Evolutionary conservation across 441 rosid genomes (phyloP), one percentile per base, ranked within the genome.

Genomic region (Gossypium gossypioides): DNA sequence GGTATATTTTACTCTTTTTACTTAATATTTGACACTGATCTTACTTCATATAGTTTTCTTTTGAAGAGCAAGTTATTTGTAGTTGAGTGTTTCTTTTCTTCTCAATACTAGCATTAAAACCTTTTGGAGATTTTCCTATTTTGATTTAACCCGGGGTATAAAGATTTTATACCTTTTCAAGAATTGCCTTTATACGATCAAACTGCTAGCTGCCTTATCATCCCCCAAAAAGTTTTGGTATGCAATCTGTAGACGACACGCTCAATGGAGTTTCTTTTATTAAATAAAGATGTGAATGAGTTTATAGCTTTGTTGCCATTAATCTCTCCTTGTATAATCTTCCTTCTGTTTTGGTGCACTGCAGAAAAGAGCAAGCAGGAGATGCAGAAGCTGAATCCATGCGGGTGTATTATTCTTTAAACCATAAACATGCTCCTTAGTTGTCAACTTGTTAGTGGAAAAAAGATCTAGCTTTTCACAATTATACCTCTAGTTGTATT

Each of bases 331-430:
- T 19, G 25, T 54, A 16, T 54, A 54, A 54, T 18, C 8, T 2
- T 18, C 58, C 42, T 13, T 55, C 2, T 6, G 4, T 66, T 42
- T 69, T 55, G 70, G 13, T 68, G 62, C 12, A 40, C 48, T 73
- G 76, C 84, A 81, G 82, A 67, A 18, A 76, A 81, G 71, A 78
- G 61, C 62, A 58, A 56, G 50, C 75, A 78, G 72, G 86, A 78
- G 21, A 76, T 27, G 80, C 77, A 75, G 58, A 83, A 76, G 69
- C 77, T 62, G 63, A 83, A 77, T 51, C 77, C 82, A n/a, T 83
- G 84, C 51, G 68, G 79, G 1, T 81, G 82, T 73, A 42, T 25
- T 13, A 79, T 83, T 72, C 80, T 82, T 61, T 82, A 68, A 74
- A 61, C 21, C 64, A 42, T 61, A 51, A 46, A 70, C 73, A 46